These are phyloP conservation scores for Hemileccinum rubropunctum DNA, from an alignment of 768 basidiomycete species.

Conservation along the genomic window DNA sequence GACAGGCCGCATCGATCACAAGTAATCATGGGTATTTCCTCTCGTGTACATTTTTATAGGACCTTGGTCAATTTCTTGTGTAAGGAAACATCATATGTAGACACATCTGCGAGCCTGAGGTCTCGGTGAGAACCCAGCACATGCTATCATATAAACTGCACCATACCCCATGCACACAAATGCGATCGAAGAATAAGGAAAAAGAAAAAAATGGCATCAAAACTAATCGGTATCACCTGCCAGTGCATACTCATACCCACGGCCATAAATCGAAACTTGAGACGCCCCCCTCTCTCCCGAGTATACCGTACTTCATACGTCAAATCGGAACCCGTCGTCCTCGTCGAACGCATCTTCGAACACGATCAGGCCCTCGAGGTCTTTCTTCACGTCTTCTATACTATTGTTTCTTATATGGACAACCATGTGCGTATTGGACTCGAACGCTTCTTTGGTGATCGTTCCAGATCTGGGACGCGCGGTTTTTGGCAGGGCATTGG, in stretches of 20 bases:
- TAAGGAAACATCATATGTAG: too few relatives aligned
- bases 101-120: neutral
- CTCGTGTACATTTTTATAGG: too few relatives aligned
- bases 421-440: constrained; percentile 19
- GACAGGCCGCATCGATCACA: too few relatives aligned
- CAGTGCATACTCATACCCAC: constrained; percentile 4
- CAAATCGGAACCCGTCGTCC: constrained; percentile 30
- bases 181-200: constrained; percentile 5
- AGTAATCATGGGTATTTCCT: too few relatives aligned
- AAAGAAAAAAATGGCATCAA: constrained; percentile 5
- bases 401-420: constrained; percentile 19
- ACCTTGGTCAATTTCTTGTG: too few relatives aligned
- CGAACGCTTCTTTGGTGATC: constrained; percentile 23
- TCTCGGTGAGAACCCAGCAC: neutral
- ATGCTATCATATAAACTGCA: neutral
- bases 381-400: constrained; percentile 31
- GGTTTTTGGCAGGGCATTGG: neutral
- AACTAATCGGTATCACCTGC: neutral
- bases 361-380: constrained; percentile 29
- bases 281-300: neutral
- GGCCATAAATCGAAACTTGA: constrained; percentile 14
- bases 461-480: constrained; percentile 24
- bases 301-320: constrained; percentile 13
- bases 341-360: constrained; percentile 27
- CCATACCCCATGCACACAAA: constrained; percentile 12